Evolutionary conservation across 2,329 filamentous ascomycete species (phyloP), one percentile per base, ranked within the genome.

Genomic region (Ciborinia camelliae): DNA sequence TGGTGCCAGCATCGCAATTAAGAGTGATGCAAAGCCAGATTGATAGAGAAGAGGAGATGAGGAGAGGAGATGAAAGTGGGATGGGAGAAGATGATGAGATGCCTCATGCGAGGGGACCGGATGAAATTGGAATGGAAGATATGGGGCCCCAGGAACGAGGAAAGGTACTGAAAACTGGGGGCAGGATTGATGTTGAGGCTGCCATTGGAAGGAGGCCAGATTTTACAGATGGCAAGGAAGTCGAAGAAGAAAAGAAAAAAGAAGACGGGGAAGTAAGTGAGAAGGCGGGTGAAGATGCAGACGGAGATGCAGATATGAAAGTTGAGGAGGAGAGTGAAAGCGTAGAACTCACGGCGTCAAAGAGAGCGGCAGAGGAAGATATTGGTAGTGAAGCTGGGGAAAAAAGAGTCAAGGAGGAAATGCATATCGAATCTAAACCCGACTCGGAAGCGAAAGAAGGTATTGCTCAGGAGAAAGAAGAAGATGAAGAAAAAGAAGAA

Each of bases 121-220:
- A 91, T 37, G 84, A 91, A 70, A 90, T 98, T 59, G 94, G 93
- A 5, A 86, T 92, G 66, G 87, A 91, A 71, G 95, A 99, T 74
- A 90, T 91, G 69, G 95, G 95, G 0, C 87, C 90, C 12, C 93
- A 91, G 76, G 74, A 76, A 35, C 75, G 76, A 65, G 73, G 78
- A 28, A 75, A 80, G 63, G 30, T 32, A 1, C 39, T 30, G 18
- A 76, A 79, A 52, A 66, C 70, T 55, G 71, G 75, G 58, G 53
- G 61, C 14, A 82, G 79, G 15, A 85, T 88, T 66, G 82, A 88
- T 70, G 76, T 88, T 28, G 84, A 86, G 72, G 84, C 84, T 26
- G 85, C 86, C 4, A 84, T 87, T 4, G 86, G 86, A 0, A 77
- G 85, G 30, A 84, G 45, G 41, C 39, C 51, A 3, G 50, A 54